Evolutionary conservation across 768 basidiomycete genomes (phyloP), one percentile per base, ranked within the genome.

Genomic region (Xanthoconium stramineum): DNA sequence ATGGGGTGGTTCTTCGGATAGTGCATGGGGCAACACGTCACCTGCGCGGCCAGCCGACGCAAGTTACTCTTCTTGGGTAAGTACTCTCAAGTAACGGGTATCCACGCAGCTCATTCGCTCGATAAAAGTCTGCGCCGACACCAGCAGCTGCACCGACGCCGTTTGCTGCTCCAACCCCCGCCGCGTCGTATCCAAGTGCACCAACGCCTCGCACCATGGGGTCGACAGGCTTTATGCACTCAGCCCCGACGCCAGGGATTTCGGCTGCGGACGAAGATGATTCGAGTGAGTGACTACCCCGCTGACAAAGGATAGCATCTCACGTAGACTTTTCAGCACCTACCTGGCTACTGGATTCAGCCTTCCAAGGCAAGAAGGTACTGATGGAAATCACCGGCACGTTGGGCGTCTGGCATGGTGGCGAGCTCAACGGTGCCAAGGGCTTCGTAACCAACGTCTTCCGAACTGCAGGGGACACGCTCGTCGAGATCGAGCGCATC

Each of bases 91-190:
- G 74, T 33, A 68, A 14, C 20, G 2, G 0, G 11, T 24, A 58
- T 38, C 50, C 74, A 24, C 69, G 0, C 11, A 29, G 30, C 57
- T 61, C 33, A 63, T 47, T 33, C 2, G 13, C 35, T 58, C 9
- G 57, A 60, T 44, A 32, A 29, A 39, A 65, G 75, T 68, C 55
- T 62, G 72, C 75, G 10, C 76, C 74, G 15, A 78, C 76, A 3
- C 72, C 75, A 3, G 72, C 71, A 35, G 68, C 71, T 39, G 76
- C 75, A 5, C 65, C 76, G 10, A 78, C 77, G 7, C 77, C 78
- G 10, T 69, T 62, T 61, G 57, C 65, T 36, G 74, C 63, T 46
- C 69, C 56, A 42, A 74, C 61, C 3, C 75, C 65, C 48, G 66
- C 58, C 15, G 65, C 67, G 9, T 53, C 65, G 33, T 71, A 73